Base-by-base conservation (phyloP, 345 rosid genomes). In the Pistacia integerrima region DNA sequence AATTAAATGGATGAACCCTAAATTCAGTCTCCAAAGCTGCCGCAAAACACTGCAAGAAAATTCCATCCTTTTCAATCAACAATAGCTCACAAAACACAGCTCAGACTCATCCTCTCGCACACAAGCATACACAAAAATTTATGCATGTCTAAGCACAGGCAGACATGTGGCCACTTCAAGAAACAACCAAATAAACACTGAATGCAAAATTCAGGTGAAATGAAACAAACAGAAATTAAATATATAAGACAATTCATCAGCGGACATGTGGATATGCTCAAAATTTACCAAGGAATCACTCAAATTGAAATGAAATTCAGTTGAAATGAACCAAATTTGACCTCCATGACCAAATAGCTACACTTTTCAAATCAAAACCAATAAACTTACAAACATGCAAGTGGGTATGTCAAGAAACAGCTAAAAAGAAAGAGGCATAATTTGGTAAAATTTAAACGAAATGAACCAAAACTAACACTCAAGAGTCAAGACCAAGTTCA, bases 21-120 rank as follows among this genome's bases (percentile, higher is more conserved):
- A 72, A 73, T 33, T 64, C 59, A 76, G 5, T 68, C 81, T 52
- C 79, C 76, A 74, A 87, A 81, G 82, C 79, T 38, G 79, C 83
- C 85, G 67, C 73, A 62, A 79, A 67, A 79, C 68, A 68, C 84
- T 82, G 86, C 79, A 82, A 74, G 80, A 82, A 66, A 73, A 83
- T 75, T 77, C 83, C 88, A 80, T 71, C 11, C 49, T 52, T 81
- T 75, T 76, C 83, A 83, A 76, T 85, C 78, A 78, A 55, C 62
- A 73, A 72, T 20, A 72, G 74, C 78, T 64, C 79, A 63, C 75
- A 54, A 58, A 59, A 85, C 76, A 76, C 79, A 79, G 63, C 85
- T 75, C 78, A 76, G 58, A 46, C 44, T 70, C 83, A 71, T 78
- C 83, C 64, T 44, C 75, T 75, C 59, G 35, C 22, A 71, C 58